Evolutionary conservation across 2,329 filamentous ascomycete genomes (phyloP).

Genomic region (Trichoderma semiorbis): DNA sequence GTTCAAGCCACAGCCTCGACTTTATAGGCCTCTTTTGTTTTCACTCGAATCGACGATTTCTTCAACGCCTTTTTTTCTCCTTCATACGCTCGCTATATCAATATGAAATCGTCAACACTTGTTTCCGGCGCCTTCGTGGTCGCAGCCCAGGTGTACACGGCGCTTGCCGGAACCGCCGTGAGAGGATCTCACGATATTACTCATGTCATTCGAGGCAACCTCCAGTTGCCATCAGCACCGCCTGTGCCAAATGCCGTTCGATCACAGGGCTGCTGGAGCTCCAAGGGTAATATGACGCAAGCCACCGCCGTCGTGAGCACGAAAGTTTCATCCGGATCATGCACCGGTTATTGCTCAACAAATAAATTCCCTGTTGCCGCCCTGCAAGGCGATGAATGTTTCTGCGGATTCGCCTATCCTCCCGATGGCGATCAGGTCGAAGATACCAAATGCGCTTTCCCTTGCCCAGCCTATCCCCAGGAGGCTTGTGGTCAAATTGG

Average conservation of each 20-base stretch:
- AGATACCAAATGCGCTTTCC: constrained; percentile 58
- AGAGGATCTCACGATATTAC: background rate
- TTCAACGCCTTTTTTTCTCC: constrained; percentile 5
- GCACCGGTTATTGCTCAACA: constrained; percentile 36
- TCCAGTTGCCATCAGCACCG: constrained; percentile 38
- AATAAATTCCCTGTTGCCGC: constrained; percentile 53
- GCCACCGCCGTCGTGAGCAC: constrained; percentile 20
- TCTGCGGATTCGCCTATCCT: constrained; percentile 69
- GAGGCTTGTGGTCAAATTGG: constrained; percentile 56
- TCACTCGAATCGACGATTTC: background rate
- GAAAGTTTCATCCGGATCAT: constrained; percentile 39
- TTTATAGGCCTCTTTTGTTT: background rate
- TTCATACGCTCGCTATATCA: constrained; percentile 23
- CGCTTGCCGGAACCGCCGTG: constrained; percentile 20
- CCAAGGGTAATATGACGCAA: constrained; percentile 38
- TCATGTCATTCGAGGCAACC: constrained; percentile 21
- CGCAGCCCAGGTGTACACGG: constrained; percentile 26
- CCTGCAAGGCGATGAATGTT: constrained; percentile 62
- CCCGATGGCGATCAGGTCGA: constrained; percentile 50
- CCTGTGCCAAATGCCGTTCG: constrained; percentile 39
- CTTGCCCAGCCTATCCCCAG: constrained; percentile 60
- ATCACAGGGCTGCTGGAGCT: constrained; percentile 51
- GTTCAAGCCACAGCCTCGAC: constrained; percentile 7
- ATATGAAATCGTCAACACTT: constrained; percentile 33
- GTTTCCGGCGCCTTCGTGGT: constrained; percentile 30